These are phyloP conservation scores for Corymbia maculata DNA, from an alignment of 345 rosid genomes.

Conservation along the genomic window DNA sequence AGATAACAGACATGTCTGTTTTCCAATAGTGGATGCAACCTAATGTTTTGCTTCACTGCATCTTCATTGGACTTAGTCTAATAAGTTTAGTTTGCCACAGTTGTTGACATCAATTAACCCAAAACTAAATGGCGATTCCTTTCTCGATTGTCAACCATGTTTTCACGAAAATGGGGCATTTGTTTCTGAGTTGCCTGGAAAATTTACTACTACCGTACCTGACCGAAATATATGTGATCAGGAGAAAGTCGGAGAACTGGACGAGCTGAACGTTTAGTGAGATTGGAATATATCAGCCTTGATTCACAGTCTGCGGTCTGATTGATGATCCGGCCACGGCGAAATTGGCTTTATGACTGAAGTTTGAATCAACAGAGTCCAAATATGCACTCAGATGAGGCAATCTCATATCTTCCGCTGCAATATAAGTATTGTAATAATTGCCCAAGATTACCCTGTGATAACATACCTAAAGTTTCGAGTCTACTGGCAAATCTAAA, in stretches of 20 bases:
- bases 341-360: conserved; percentile 74
- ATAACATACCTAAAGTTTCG: too few relatives aligned
- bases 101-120: not conserved
- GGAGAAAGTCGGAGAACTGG: conserved; percentile 45
- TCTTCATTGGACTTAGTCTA: not conserved
- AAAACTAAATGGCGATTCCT: not conserved
- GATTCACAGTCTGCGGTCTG: conserved; percentile 48
- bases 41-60: not conserved
- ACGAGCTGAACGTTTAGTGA: conserved; percentile 50
- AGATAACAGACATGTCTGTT: not conserved
- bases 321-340: conserved; percentile 72
- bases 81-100: not conserved
- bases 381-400: conserved; percentile 48
- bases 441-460: too few relatives aligned
- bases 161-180: not conserved
- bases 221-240: conserved; percentile 18
- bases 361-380: conserved; percentile 56
- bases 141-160: not conserved
- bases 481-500: too few relatives aligned
- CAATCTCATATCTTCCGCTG: conserved; percentile 43
- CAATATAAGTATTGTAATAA: not conserved
- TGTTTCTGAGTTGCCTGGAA: not conserved
- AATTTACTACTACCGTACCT: not conserved
- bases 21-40: not conserved
- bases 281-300: conserved; percentile 55